Evolutionary conservation across 1,139 yeast genomes (phyloP).

Genomic region (Suhomyces panamericanus): DNA sequence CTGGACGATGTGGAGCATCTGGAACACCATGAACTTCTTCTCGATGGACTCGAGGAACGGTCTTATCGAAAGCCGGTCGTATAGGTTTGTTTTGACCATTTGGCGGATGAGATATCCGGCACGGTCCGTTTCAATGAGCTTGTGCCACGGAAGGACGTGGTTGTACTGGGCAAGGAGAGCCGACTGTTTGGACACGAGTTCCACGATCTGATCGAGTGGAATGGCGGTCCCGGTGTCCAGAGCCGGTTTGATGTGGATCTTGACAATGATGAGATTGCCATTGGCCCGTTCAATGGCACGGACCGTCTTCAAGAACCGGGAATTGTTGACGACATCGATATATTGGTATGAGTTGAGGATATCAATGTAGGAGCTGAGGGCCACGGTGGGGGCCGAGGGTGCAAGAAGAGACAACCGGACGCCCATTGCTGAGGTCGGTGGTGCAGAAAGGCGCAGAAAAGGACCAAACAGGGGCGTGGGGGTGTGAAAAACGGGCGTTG

Average conservation of each 20-base stretch:
- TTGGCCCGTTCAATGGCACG: conserved; percentile 65
- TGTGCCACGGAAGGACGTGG: conserved; percentile 69
- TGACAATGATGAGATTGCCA: conserved; percentile 69
- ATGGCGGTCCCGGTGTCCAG: conserved; percentile 26
- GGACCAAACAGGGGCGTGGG: background rate
- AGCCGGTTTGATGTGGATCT: conserved; percentile 77
- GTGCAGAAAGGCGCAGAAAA: background rate
- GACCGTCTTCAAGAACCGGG: conserved; percentile 83
- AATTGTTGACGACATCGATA: conserved; percentile 66
- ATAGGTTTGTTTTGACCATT: conserved; percentile 70
- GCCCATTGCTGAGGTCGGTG: conserved; percentile 55
- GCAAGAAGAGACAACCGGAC: conserved; percentile 81
- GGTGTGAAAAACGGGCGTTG: background rate
- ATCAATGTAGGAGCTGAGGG: conserved; percentile 84
- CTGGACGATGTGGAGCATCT: conserved; percentile 60
- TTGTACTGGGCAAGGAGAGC: conserved; percentile 50
- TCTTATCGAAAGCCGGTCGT: conserved; percentile 82
- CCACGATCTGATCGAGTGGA: conserved; percentile 35
- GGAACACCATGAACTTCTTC: conserved; percentile 81
- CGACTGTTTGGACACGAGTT: conserved; percentile 37
- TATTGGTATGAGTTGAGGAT: conserved; percentile 75
- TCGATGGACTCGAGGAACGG: conserved; percentile 85
- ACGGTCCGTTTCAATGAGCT: conserved; percentile 81
- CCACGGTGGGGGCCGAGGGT: conserved; percentile 90
- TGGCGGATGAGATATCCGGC: conserved; percentile 92